Percentiles rank a stretch among this genome's conserved stretches.
phyloP scores from a whole-genome alignment of 495 filamentous ascomycete genomes.

The Immersiella caudata region DNA sequence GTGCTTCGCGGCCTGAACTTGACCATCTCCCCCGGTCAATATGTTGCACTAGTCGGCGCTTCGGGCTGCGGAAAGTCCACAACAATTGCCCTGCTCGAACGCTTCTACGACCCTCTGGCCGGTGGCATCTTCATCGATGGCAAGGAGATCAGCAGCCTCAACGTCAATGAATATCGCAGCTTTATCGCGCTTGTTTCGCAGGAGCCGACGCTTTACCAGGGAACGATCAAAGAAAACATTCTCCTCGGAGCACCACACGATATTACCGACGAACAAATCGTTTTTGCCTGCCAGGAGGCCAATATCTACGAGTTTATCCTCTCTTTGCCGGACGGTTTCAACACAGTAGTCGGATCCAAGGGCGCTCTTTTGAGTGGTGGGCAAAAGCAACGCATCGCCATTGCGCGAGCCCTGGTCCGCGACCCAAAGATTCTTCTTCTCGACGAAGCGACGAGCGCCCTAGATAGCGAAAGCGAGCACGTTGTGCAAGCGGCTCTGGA shows the following conservation, averaged over 20 bases:
- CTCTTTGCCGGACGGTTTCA: slow-evolving; percentile 64
- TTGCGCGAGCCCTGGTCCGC: slow-evolving; percentile 77
- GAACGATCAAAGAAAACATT: slow-evolving; percentile 65
- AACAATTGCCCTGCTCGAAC: slow-evolving; percentile 67
- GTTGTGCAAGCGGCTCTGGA: slow-evolving; percentile 75
- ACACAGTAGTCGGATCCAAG: slow-evolving; percentile 66
- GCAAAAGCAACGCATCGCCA: slow-evolving; percentile 78
- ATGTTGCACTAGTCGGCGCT: slow-evolving; percentile 71
- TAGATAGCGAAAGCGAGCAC: slow-evolving; percentile 78
- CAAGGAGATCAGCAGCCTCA: slow-evolving; percentile 51
- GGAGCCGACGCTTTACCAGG: slow-evolving; percentile 61
- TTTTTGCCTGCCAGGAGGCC: slow-evolving; percentile 64
- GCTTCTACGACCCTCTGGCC: slow-evolving; percentile 64
- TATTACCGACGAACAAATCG: slow-evolving; percentile 56
- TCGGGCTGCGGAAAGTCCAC: slow-evolving; percentile 79
- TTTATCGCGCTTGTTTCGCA: slow-evolving; percentile 66
- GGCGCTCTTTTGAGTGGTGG: slow-evolving; percentile 74
- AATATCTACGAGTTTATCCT: slow-evolving; percentile 69
- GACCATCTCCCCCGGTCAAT: slow-evolving; percentile 66
- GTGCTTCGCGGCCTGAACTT: slow-evolving; percentile 60
- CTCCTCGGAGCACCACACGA: slow-evolving; percentile 52
- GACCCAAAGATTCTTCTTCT: slow-evolving; percentile 73
- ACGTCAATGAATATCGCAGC: slow-evolving; percentile 58
- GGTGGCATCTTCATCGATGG: slow-evolving; percentile 63
- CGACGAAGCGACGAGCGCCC: slow-evolving; percentile 78